These are phyloP conservation scores for Alternaria atra DNA, from an alignment of 2,329 filamentous ascomycete species.

Conservation along the genomic window DNA sequence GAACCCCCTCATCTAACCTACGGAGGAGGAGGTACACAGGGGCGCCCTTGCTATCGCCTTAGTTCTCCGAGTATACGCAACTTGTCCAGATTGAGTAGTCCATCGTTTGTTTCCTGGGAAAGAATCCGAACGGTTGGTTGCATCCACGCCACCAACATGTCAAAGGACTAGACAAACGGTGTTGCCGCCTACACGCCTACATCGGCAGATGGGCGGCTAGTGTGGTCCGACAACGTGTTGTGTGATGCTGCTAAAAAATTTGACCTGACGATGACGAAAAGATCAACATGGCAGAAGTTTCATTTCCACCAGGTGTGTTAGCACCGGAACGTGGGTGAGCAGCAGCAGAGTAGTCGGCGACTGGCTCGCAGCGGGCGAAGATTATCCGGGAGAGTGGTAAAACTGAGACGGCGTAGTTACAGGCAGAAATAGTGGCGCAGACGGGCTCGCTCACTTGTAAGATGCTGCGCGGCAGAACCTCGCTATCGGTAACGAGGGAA, in stretches of 20 bases:
- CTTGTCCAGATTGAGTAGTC: not conserved
- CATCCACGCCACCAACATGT: constrained; percentile 5
- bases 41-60: not conserved
- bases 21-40: not conserved
- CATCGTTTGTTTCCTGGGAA: not conserved
- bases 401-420: constrained; percentile 12
- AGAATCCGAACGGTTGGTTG: constrained; percentile 7
- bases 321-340: not conserved
- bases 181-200: not conserved
- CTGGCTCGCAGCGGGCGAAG: constrained; percentile 8
- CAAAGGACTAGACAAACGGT: not conserved
- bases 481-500: constrained; percentile 14
- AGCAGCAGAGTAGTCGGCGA: constrained; percentile 5
- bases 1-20: not conserved
- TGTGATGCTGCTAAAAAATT: not conserved
- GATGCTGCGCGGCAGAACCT: constrained; percentile 22
- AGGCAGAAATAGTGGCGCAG: constrained; percentile 17
- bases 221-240: not conserved
- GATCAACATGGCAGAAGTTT: not conserved
- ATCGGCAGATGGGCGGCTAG: constrained; percentile 2
- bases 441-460: constrained; percentile 7
- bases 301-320: not conserved
- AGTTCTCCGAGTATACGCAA: not conserved
- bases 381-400: constrained; percentile 18
- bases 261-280: not conserved